These are phyloP conservation scores for Arachis stenosperma DNA, from an alignment of 306 rosid species.

Conservation along the genomic window DNA sequence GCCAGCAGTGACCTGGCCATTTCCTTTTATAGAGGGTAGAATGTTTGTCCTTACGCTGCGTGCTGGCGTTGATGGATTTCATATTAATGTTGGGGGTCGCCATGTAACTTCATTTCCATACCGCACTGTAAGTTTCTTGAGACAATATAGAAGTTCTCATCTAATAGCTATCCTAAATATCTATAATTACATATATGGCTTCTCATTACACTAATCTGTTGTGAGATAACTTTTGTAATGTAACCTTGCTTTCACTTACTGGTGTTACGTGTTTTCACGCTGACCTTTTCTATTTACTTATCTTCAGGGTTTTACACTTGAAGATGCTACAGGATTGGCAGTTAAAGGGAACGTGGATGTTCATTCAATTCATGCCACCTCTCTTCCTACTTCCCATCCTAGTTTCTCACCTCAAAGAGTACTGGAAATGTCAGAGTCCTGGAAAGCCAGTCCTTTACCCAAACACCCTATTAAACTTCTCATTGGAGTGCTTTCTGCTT, in stretches of 20 bases:
- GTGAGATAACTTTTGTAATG: conserved; percentile 1
- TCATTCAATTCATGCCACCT: conserved; percentile 80
- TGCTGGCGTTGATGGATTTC: conserved; percentile 92
- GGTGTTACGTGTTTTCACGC: conserved; percentile 1
- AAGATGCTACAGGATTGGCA: conserved; percentile 93
- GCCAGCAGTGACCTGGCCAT: conserved; percentile 96
- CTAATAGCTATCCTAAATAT: conserved; percentile 25
- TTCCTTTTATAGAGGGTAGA: conserved; percentile 87
- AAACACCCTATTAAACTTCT: conserved; percentile 61
- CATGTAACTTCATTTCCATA: conserved; percentile 91
- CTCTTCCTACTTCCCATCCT: conserved; percentile 88
- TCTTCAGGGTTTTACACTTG: conserved; percentile 84
- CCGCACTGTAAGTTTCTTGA: conserved; percentile 66
- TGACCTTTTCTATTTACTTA: conserved; percentile 25
- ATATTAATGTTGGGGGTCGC: conserved; percentile 81
- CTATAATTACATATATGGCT: conserved; percentile 31
- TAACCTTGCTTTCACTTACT: conserved; percentile 18
- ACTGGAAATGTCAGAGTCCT: conserved; percentile 78
- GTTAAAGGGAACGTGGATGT: conserved; percentile 83
- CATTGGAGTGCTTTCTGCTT: conserved; percentile 86
- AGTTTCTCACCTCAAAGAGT: conserved; percentile 91
- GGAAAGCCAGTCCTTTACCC: conserved; percentile 75
- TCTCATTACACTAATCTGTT: conserved; percentile 15
- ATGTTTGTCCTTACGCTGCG: conserved; percentile 82
- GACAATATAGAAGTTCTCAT: conserved; percentile 17